Conservation (phyloP, 139 green algal genomes). For the Picochlorum sp. region DNA sequence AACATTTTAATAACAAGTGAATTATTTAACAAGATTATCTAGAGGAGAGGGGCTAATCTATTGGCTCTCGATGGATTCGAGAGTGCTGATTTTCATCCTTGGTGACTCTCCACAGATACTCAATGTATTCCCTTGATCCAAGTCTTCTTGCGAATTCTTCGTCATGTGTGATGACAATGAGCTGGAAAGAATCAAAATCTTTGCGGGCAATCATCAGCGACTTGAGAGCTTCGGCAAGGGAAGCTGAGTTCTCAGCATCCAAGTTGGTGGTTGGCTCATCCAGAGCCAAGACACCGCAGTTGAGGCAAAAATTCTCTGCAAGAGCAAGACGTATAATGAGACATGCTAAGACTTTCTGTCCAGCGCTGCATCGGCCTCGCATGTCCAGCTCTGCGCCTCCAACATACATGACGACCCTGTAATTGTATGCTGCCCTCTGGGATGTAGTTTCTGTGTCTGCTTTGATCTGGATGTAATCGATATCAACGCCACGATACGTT, state of each 20-base stretch:
- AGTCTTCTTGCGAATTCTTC: slow-evolving; percentile 75
- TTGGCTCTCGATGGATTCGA: slow-evolving; percentile 43
- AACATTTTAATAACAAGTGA: too few relatives aligned
- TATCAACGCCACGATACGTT: slow-evolving; percentile 92
- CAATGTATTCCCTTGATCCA: slow-evolving; percentile 59
- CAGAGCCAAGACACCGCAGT: slow-evolving; percentile 95
- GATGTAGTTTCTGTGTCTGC: slow-evolving; percentile 61
- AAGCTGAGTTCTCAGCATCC: slow-evolving; percentile 68
- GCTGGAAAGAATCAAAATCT: slow-evolving; percentile 91
- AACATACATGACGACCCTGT: slow-evolving; percentile 83
- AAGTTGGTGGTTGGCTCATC: slow-evolving; percentile 99
- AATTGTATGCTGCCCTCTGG: slow-evolving; percentile 81
- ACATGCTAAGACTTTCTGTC: slow-evolving; percentile 92
- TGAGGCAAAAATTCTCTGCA: slow-evolving; percentile 96
- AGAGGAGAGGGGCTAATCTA: neutral
- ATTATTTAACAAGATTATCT: too few relatives aligned
- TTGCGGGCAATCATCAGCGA: slow-evolving; percentile 63
- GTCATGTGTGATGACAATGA: slow-evolving; percentile 99
- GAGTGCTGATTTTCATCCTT: slow-evolving; percentile 78
- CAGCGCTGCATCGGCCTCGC: slow-evolving; percentile 89
- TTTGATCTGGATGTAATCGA: slow-evolving; percentile 90
- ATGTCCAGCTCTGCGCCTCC: slow-evolving; percentile 94
- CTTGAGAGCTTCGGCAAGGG: slow-evolving; percentile 72
- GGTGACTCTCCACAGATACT: slow-evolving; percentile 75
- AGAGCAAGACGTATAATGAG: slow-evolving; percentile 96